These are phyloP conservation scores for Byssoonygena ceratinophila DNA, from an alignment of 2,329 filamentous ascomycete genomes.

Conservation along the genomic window DNA sequence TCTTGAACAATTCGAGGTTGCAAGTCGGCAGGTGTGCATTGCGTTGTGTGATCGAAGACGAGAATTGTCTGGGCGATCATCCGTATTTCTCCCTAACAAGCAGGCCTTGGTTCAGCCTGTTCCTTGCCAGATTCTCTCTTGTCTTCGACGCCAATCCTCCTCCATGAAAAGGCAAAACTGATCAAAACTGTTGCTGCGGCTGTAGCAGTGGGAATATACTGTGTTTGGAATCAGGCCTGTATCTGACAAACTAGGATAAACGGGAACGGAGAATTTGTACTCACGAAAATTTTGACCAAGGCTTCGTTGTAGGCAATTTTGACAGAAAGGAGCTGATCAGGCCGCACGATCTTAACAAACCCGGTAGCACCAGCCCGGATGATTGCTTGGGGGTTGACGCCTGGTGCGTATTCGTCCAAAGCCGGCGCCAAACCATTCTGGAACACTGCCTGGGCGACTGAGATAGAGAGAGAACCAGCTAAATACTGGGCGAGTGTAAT, in stretches of 20 bases:
- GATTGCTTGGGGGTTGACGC: not conserved
- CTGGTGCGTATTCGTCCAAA: conserved; percentile 1
- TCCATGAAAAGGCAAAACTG: conserved; percentile 7
- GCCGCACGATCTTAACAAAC: not conserved
- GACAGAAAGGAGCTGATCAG: not conserved
- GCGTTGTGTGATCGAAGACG: no score
- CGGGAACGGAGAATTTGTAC: not conserved
- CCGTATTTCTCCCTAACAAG: no score
- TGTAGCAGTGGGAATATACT: conserved; percentile 2
- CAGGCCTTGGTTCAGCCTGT: not conserved
- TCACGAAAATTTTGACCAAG: conserved; percentile 5
- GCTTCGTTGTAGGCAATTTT: conserved; percentile 7
- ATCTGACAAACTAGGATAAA: not conserved
- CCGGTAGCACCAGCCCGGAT: conserved; percentile 3
- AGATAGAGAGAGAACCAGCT: conserved; percentile 2
- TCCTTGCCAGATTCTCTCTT: not conserved
- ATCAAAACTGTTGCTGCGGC: not conserved
- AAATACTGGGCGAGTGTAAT: conserved; percentile 4
- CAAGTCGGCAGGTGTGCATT: no score
- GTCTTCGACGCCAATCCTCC: not conserved
- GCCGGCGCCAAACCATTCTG: conserved; percentile 1
- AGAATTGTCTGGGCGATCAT: no score
- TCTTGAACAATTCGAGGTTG: no score
- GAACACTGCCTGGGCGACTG: conserved; percentile 1
- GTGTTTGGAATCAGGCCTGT: not conserved